These are phyloP conservation scores for Amorphotheca resinae DNA, from an alignment of 495 filamentous ascomycete genomes.

Conservation along the genomic window DNA sequence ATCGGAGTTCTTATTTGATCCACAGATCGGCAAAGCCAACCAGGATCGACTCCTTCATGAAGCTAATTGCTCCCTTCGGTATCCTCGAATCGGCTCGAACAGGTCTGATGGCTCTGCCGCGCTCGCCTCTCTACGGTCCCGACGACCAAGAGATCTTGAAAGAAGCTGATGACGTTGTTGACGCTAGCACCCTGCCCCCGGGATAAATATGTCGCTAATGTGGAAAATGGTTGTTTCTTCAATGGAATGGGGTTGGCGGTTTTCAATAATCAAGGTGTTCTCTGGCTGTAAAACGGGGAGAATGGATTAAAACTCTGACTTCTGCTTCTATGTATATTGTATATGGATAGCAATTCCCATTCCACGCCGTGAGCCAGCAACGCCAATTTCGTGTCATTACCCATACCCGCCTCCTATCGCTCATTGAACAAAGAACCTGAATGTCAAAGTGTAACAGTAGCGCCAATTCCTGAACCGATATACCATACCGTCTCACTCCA, in stretches of 20 bases:
- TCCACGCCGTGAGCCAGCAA: neutral
- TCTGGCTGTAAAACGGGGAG: neutral
- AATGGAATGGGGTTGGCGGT: constrained; percentile 12
- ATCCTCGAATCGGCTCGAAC: constrained; percentile 91
- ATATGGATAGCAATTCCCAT: neutral
- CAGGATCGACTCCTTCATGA: constrained; percentile 95
- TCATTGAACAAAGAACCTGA: neutral
- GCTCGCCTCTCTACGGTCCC: constrained; percentile 70
- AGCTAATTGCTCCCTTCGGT: constrained; percentile 89
- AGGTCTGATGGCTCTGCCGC: constrained; percentile 89
- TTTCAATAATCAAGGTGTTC: neutral
- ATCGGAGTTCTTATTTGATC: constrained; percentile 1
- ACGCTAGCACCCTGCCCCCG: constrained; percentile 83
- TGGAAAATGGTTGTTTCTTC: constrained; percentile 3
- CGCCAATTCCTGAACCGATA: constrained; percentile 60
- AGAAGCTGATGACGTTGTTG: constrained; percentile 82
- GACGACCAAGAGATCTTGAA: constrained; percentile 59
- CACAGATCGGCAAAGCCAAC: constrained; percentile 77
- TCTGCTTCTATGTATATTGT: neutral
- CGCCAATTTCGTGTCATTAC: neutral
- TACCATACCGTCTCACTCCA: constrained; percentile 63
- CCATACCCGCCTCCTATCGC: neutral
- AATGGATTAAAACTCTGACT: neutral
- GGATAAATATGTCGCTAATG: constrained; percentile 45
- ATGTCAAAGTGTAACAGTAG: constrained; percentile 49